Conservation (phyloP, 2,329 filamentous ascomycete genomes). For the Aspergillus fumigatus region DNA sequence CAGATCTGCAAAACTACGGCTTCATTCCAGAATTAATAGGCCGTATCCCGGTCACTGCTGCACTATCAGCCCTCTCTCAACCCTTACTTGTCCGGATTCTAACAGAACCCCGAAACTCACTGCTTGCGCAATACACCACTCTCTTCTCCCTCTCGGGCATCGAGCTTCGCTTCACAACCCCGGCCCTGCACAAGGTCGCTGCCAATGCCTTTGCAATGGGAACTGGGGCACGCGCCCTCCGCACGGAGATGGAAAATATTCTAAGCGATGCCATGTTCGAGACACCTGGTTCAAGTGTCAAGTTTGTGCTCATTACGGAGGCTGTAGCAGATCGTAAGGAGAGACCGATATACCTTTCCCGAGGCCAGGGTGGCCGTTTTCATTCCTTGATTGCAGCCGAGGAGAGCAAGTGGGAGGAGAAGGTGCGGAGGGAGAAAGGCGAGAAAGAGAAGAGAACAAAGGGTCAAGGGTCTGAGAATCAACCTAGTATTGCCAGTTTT, state of each 20-base stretch:
- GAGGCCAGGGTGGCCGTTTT: conserved; percentile 49
- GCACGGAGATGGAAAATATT: conserved; percentile 76
- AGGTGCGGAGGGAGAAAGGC: conserved; percentile 29
- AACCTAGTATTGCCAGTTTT: conserved; percentile 31
- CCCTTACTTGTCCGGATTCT: conserved; percentile 75
- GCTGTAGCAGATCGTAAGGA: conserved; percentile 61
- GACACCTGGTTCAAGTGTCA: conserved; percentile 60
- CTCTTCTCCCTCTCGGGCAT: conserved; percentile 77
- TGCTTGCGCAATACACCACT: conserved; percentile 82
- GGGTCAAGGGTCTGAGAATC: conserved; percentile 9
- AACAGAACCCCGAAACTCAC: conserved; percentile 84
- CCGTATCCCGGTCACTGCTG: conserved; percentile 85
- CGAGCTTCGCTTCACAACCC: conserved; percentile 75
- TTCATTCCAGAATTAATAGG: conserved; percentile 95
- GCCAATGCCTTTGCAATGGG: conserved; percentile 62
- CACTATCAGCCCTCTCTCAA: conserved; percentile 69
- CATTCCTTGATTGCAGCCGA: conserved; percentile 48
- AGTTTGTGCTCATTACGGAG: conserved; percentile 71
- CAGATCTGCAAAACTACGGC: conserved; percentile 77
- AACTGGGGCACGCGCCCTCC: conserved; percentile 74
- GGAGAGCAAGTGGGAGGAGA: conserved; percentile 48
- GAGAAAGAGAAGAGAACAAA: conserved; percentile 22
- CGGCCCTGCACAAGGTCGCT: conserved; percentile 76
- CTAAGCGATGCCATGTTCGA: conserved; percentile 78
- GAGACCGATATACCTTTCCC: conserved; percentile 48